These are phyloP conservation scores for Pseudotulostoma volvatum DNA, from an alignment of 495 filamentous ascomycete genomes.

Conservation along the genomic window DNA sequence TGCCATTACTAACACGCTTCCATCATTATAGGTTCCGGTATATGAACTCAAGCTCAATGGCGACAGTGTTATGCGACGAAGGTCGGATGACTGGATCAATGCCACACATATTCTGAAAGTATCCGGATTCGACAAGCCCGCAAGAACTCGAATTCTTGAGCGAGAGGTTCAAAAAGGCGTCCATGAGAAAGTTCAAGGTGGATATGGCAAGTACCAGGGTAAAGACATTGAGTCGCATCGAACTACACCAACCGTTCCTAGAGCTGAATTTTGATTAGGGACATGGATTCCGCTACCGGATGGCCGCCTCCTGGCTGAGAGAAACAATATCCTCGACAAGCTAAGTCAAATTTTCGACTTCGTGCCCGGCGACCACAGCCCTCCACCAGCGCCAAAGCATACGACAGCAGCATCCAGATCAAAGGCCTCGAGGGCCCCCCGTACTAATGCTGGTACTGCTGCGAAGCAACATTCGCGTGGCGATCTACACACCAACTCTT, in stretches of 20 bases:
- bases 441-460: conserved; percentile 14
- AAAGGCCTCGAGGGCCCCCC: conserved; percentile 38
- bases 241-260: conserved; percentile 1
- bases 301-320: conserved; percentile 62
- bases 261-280: conserved; percentile 33
- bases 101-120: conserved; percentile 92
- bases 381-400: conserved; percentile 88
- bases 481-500: conserved; percentile 8
- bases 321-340: conserved; percentile 70
- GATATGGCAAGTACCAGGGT: conserved; percentile 98
- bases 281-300: conserved; percentile 90
- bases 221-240: neutral
- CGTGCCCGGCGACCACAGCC: conserved; percentile 65
- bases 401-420: conserved; percentile 52
- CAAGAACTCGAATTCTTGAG: conserved; percentile 84
- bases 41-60: conserved; percentile 70
- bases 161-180: conserved; percentile 89
- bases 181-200: conserved; percentile 95
- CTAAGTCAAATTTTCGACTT: conserved; percentile 81
- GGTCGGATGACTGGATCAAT: conserved; percentile 82
- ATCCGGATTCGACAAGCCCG: conserved; percentile 72
- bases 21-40: conserved; percentile 53
- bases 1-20: conserved; percentile 1
- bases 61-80: conserved; percentile 79
- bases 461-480: conserved; percentile 4